Evolutionary conservation across 192 early-diverging fungal genomes (phyloP).

Genomic region (Rhizophagus clarus): DNA sequence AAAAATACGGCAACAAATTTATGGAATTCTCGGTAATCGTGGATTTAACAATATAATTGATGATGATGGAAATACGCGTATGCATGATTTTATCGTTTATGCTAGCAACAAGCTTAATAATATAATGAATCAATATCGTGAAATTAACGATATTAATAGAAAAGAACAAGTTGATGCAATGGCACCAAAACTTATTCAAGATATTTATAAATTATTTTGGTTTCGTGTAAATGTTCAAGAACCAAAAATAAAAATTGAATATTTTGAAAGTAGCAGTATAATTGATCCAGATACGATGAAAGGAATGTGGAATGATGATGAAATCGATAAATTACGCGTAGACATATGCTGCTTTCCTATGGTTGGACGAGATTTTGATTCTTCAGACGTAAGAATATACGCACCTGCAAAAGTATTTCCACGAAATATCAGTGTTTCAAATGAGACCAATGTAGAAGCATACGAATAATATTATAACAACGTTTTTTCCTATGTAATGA

Average conservation of each 20-base stretch:
- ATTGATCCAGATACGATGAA: not conserved
- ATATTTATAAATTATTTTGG: not conserved
- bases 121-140: not conserved
- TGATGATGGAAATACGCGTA: too few relatives aligned
- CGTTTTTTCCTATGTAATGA: too few relatives aligned
- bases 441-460: too few relatives aligned
- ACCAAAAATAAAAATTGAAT: not conserved
- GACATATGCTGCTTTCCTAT: not conserved
- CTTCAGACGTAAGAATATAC: too few relatives aligned
- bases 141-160: not conserved
- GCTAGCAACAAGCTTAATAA: too few relatives aligned
- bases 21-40: constrained; percentile 11
- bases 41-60: not conserved
- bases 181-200: not conserved
- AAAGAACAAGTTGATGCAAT: not conserved
- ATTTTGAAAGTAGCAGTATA: not conserved
- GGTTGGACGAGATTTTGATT: not conserved
- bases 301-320: not conserved
- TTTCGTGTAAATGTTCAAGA: not conserved
- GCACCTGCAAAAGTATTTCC: too few relatives aligned
- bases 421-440: too few relatives aligned
- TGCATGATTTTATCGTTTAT: too few relatives aligned
- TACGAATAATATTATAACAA: too few relatives aligned
- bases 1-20: constrained; percentile 11
- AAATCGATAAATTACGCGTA: not conserved